phyloP scores from a whole-genome alignment of 2,329 filamentous ascomycete genomes.

The Arthrobotrys musiformis region DNA sequence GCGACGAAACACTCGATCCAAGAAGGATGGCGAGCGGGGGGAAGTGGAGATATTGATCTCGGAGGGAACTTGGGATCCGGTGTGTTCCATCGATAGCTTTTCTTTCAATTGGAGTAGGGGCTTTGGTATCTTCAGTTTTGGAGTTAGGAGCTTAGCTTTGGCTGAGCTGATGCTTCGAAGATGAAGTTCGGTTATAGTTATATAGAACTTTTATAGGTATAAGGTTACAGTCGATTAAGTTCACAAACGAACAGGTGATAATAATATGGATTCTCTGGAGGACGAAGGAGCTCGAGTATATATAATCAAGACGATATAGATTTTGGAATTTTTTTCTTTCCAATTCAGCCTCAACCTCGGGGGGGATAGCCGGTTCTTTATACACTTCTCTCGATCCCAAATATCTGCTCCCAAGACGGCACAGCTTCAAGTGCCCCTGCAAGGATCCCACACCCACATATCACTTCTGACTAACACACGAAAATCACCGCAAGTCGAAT shows the following conservation, averaged over 20 bases:
- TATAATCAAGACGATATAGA: not conserved
- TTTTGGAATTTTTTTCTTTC: not conserved
- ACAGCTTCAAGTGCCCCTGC: slow-evolving; percentile 36
- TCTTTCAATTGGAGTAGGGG: slow-evolving; percentile 12
- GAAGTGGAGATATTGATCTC: slow-evolving; percentile 50
- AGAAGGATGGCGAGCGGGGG: slow-evolving; percentile 48
- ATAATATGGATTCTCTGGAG: not conserved
- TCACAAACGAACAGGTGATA: slow-evolving; percentile 1
- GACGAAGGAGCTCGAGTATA: not conserved
- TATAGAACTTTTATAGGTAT: slow-evolving; percentile 3
- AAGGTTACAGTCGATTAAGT: slow-evolving; percentile 3
- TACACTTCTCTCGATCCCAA: slow-evolving; percentile 33
- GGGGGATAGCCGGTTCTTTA: slow-evolving; percentile 37
- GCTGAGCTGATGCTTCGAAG: not conserved
- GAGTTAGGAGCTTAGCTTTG: slow-evolving; percentile 2
- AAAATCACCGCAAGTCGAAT: slow-evolving; percentile 37
- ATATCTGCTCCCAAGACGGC: slow-evolving; percentile 40
- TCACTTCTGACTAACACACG: slow-evolving; percentile 41
- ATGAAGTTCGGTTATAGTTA: not conserved
- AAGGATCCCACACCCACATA: slow-evolving; percentile 39
- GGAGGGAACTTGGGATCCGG: slow-evolving; percentile 39
- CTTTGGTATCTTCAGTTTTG: not conserved
- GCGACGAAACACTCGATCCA: slow-evolving; percentile 47
- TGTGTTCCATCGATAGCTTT: slow-evolving; percentile 36
- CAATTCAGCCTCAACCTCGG: slow-evolving; percentile 41